Base-by-base conservation (phyloP, 2,329 filamentous ascomycete genomes). In the Cladosporium velox region DNA sequence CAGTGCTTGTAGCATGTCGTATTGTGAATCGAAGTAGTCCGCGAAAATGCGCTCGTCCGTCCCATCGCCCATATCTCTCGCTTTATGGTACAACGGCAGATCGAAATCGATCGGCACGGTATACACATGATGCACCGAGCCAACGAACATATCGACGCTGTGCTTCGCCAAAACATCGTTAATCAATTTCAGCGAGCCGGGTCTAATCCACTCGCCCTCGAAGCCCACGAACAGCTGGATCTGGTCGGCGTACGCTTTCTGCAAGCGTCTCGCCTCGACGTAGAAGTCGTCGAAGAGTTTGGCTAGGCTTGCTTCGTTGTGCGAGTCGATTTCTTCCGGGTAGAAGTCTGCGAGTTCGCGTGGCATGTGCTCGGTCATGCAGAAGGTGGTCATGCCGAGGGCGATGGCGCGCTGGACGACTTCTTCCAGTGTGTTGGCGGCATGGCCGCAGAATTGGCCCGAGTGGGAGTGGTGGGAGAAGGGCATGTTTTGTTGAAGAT, bases 381-480 rank as follows among this genome's bases (percentile, higher is more conserved):
- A 92, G 75, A 97, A 93, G 24, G 90, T 90, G 68, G 88, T 87
- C 85, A 96, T 95, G 52, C 90, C 89, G 68, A 90, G 85, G 58
- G 84, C 79, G 71, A 98, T 92, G 70, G 94, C 94, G 14, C 88
- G 86, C 74, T 89, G 86, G 72, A 98, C 83, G 59, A 98, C 87
- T 70, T 92, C 89, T 78, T 98, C 94, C 11, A 99, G 86, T 24
- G 88, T 85, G 77, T 96, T 88, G 76, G 90, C 88, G 60, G 95
- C 95, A 82, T 99, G 95, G 11, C 89, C 89, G 82, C 95, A 99
- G 83, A 99, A 99, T 78, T 99, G 92, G 69, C 95, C 95, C 44
- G 95, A 98, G 81, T 99, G 95, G 75, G 92, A 96, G 80, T 99
- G 95, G 83, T 98, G 96, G 4, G 95, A 96, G 81, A 96, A 97